Evolutionary conservation across 2,329 filamentous ascomycete genomes (phyloP), one percentile per base, ranked within the genome.

Genomic region (Fusarium sp.): DNA sequence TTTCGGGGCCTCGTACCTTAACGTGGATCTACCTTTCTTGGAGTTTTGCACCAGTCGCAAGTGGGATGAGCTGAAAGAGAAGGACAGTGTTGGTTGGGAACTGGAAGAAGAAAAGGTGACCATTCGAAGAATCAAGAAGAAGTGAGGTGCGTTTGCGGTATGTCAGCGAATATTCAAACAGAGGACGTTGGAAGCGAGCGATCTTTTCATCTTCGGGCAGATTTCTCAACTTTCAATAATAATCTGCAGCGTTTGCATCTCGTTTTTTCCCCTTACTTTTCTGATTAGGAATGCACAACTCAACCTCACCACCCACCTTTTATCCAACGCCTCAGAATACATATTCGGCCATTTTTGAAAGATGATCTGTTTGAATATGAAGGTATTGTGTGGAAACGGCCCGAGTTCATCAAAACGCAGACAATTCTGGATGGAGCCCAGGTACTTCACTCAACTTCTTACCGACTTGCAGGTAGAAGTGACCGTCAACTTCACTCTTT

Each of bases 11-110:
- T 89, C 92, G 6, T 99, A 99, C 82, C 84, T 98, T 74, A 90
- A 85, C 22, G 92, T 95, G 10, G 93, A 95, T 63, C 82, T 89
- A 68, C 81, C 80, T 5, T 94, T 92, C 81, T 83, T 98, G 60
- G 94, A 97, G 83, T 88, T 87, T 79, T 88, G 90, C 67, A 88
- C 93, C 6, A 91, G 91, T 57, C 86, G 89, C 76, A 86, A 84
- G n/a, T 99, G 96, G 95, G 86, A 90, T 13, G 90, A 91, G 60
- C 84, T 98, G 79, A 88, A 84, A 67, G 87, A 89, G 37, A 86
- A 89, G 74, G 91, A 94, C 79, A 91, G 91, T 4, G 93, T 98
- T 2, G 95, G 95, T 0, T 99, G 97, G 97, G 90, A 95, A 79
- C 85, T 94, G 77, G 92, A 94, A 45, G 92, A 89, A 6, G 87